phyloP scores from a whole-genome alignment of 164 flowering plant species.

The Vitis rotundifolia region DNA sequence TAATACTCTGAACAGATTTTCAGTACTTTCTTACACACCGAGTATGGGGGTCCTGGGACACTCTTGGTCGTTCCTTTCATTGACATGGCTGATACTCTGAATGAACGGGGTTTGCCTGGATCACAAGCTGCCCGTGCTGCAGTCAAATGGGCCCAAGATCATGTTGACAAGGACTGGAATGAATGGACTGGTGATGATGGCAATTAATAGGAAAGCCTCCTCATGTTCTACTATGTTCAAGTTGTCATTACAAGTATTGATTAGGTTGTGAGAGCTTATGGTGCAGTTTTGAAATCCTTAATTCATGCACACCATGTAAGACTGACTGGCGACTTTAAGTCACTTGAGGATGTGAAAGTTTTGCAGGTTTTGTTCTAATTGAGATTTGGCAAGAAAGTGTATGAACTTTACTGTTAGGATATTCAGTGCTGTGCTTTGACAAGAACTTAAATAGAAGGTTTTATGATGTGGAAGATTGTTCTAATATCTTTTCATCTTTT shows the following conservation, averaged over 20 bases:
- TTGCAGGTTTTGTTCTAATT: not conserved
- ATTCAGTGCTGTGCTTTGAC: not conserved
- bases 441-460: not conserved
- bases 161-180: slow-evolving; percentile 95
- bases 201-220: not conserved
- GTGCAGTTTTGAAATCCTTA: not conserved
- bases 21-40: slow-evolving; percentile 64
- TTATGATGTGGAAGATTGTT: not conserved
- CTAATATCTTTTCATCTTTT: not conserved
- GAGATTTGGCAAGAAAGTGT: not conserved
- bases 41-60: slow-evolving; percentile 97
- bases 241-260: not conserved
- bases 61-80: slow-evolving; percentile 79
- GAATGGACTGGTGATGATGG: slow-evolving; percentile 64
- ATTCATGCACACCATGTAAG: not conserved
- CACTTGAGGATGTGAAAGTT: not conserved
- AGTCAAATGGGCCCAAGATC: slow-evolving; percentile 81
- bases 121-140: slow-evolving; percentile 89
- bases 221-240: not conserved
- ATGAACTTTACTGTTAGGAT: not conserved
- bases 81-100: slow-evolving; percentile 87
- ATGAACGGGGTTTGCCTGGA: slow-evolving; percentile 78
- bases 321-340: not conserved
- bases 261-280: not conserved
- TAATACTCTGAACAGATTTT: slow-evolving; percentile 53